Base-by-base conservation (phyloP, 2,329 filamentous ascomycete genomes). In the Pestalotiopsis fici region DNA sequence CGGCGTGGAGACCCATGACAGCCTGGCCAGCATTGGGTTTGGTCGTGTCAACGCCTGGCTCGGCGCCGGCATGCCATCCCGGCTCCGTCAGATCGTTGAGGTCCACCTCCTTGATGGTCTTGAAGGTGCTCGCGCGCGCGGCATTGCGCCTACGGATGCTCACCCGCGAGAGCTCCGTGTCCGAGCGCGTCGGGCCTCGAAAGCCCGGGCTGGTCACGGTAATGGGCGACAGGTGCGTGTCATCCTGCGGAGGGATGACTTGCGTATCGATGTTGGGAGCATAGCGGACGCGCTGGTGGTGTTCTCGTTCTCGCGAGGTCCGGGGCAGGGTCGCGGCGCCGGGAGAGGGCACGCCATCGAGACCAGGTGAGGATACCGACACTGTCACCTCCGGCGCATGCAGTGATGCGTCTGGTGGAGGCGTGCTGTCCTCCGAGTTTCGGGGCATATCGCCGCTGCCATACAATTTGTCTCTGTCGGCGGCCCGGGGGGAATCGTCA, bases 1-100 rank as follows among this genome's bases (percentile, higher is more conserved):
- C 4, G 85, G 83, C 74, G 86, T 84, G 66, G 83, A 88, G 65
- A 2, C 74, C 72, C 21, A 68, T 57, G 1, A 66, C 68, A 4
- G 74, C 73, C 23, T 90, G 87, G 1, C 88, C 87, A 47, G 88
- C 90, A 73, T 92, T 90, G 0, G 88, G 83, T 68, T 90, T 89
- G 59, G 83, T 83, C 1, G 91, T 90, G 71, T 94, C 91, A 69
- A 92, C 87, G 1, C 92, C 92, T 0, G 92, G 92, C 74, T 94
- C 92, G 7, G 87, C 85, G n/a, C 88, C 88, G 3, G 88, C 86
- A 35, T 83, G 82, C 86, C 86, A 88, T 66, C 83, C 83, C 80
- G 57, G 70, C 76, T 50, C 35, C 31, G 59, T 15, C 9, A 62
- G 31, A 15, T 65, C 50, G 9, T 65, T 54, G 54, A 65, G 37